Base-by-base conservation (phyloP, 2,329 filamentous ascomycete genomes). In the Verticillium dahliae region DNA sequence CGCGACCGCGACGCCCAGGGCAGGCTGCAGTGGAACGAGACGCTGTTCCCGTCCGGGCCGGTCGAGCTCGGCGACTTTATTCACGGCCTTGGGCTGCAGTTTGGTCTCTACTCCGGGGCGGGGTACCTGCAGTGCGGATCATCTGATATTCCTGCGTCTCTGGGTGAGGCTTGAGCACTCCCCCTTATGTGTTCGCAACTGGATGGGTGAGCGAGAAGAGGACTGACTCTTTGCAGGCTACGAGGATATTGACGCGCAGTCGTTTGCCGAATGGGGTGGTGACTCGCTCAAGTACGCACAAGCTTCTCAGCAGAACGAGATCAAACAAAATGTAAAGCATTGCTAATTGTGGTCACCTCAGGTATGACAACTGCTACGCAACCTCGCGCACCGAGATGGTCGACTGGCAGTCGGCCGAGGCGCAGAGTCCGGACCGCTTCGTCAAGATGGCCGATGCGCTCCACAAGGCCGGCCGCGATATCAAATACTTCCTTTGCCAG, bases 81-180 rank as follows among this genome's bases (percentile, higher is more conserved):
- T 2, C 81, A 83, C 45, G 71, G 69, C 1, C 68, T 82, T 0
- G 79, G 79, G 0, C 65, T 85, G 14, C 75, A 80, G 35, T 85
- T 83, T 65, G 82, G 82, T 1, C 71, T 85, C n/a, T 85, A 85
- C 63, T 84, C 81, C 3, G 80, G 80, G 0, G 77, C 74, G 5
- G 77, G 77, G 1, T 77, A 79, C 39, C 69, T 76, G 5, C 78
- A 81, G 62, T 80, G 78, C 41, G 76, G 78, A 1, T 77, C 74
- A 2, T 71, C 69, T 0, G 73, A 76, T 14, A 70, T 78, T 6
- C 77, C 76, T 7, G 81, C 79, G 1, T 78, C 76, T 2, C 67
- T 81, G 1, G 77, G 78, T 79, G 66, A 34, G 69, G 27, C 66
- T 1, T 14, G 4, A 0, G 27, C 27, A 37, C 13, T 1, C 35